phyloP scores from a whole-genome alignment of 805 yeast genomes.

The Yamadazyma laniorum region DNA sequence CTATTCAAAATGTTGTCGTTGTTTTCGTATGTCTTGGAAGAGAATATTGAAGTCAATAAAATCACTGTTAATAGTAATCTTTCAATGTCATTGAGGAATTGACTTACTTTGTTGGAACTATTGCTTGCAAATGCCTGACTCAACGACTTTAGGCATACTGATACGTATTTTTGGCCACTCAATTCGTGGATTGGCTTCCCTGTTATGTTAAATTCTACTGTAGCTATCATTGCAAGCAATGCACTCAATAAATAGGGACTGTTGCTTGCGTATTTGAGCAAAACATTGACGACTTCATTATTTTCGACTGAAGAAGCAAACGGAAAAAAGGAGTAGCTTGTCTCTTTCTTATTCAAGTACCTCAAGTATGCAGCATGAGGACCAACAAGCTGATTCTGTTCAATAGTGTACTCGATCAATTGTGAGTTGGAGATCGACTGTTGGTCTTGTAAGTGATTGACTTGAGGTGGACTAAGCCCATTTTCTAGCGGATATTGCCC shows the following conservation, averaged over 20 bases:
- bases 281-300: constrained; percentile 37
- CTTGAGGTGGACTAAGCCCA: constrained; percentile 12
- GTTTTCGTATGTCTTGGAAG: constrained; percentile 32
- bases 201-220: constrained; percentile 46
- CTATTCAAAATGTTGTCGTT: constrained; percentile 26
- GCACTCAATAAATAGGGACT: constrained; percentile 64
- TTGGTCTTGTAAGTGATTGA: constrained; percentile 3
- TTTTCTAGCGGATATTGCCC: constrained; percentile 8
- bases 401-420: constrained; percentile 25
- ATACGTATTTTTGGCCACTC: constrained; percentile 58
- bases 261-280: constrained; percentile 54
- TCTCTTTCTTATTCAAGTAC: constrained; percentile 25
- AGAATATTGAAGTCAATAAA: constrained; percentile 57
- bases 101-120: constrained; percentile 14
- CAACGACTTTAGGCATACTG: constrained; percentile 55
- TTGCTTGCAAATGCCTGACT: constrained; percentile 45
- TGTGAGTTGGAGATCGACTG: constrained; percentile 18
- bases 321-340: constrained; percentile 35
- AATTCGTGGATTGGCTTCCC: constrained; percentile 37
- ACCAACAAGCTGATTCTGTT: constrained; percentile 22
- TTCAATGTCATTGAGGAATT: constrained; percentile 51
- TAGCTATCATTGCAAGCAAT: constrained; percentile 66
- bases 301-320: constrained; percentile 34
- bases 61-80: constrained; percentile 62
- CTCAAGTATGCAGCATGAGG: constrained; percentile 34